A percentile compares a stretch with the other conserved stretches of the same genome.
Evolutionary conservation across 2,329 filamentous ascomycete genomes (phyloP).

Genomic region (Penicillium sp.): DNA sequence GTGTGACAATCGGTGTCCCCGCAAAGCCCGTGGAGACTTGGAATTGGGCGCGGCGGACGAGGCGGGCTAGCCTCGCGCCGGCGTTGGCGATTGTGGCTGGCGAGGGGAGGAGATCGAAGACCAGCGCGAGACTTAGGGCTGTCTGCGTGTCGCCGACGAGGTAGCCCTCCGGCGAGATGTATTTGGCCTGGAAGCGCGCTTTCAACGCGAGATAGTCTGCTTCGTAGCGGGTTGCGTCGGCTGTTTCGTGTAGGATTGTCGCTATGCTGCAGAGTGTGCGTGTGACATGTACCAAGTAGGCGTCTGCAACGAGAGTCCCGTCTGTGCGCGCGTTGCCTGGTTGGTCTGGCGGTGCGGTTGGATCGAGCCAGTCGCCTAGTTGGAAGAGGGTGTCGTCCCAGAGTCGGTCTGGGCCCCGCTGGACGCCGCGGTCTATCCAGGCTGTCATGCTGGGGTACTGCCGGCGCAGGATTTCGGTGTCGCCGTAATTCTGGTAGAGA

Average conservation of each 20-base stretch:
- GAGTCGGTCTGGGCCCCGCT: constrained; percentile 35
- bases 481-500: constrained; percentile 39
- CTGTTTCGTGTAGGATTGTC: constrained; percentile 22
- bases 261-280: constrained; percentile 32
- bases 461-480: constrained; percentile 36
- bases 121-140: constrained; percentile 27
- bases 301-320: constrained; percentile 41
- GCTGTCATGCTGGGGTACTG: constrained; percentile 41
- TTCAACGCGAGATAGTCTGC: constrained; percentile 20
- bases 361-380: constrained; percentile 48
- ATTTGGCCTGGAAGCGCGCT: constrained; percentile 33
- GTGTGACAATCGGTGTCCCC: constrained; percentile 34
- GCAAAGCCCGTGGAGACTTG: constrained; percentile 41
- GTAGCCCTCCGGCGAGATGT: constrained; percentile 32
- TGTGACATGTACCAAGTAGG: constrained; percentile 42
- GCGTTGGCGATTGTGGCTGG: constrained; percentile 15
- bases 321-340: constrained; percentile 38
- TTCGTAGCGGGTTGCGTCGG: constrained; percentile 26
- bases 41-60: constrained; percentile 31
- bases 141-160: constrained; percentile 39
- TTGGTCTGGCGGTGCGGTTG: constrained; percentile 38
- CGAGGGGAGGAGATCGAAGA: constrained; percentile 28
- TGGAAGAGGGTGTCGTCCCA: constrained; percentile 41
- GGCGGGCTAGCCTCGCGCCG: not conserved
- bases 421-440: constrained; percentile 41